Evolutionary conservation across 495 filamentous ascomycete species (phyloP).

Genomic region (Penicillium herquei): DNA sequence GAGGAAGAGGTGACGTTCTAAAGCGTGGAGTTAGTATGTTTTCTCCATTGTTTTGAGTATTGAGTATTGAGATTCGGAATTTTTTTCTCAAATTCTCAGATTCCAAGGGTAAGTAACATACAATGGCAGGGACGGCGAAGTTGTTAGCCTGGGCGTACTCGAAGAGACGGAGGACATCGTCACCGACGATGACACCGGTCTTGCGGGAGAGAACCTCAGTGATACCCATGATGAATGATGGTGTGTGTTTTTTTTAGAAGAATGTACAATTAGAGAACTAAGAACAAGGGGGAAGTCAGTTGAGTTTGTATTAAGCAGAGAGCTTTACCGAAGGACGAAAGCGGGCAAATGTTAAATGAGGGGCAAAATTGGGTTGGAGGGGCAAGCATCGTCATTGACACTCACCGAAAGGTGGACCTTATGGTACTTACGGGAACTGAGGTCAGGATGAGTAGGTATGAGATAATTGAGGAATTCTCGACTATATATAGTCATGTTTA

Average conservation of each 20-base stretch:
- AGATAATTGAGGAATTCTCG: not conserved
- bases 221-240: conserved; percentile 53
- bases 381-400: conserved; percentile 30
- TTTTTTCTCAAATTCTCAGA: too few relatives aligned
- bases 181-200: conserved; percentile 81
- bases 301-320: conserved; percentile 5
- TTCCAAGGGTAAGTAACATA: conserved; percentile 36
- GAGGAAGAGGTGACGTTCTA: conserved; percentile 88
- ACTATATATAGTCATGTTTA: not conserved
- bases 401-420: conserved; percentile 23
- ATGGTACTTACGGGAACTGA: conserved; percentile 16
- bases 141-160: conserved; percentile 78
- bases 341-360: conserved; percentile 25
- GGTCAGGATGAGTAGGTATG: conserved; percentile 25
- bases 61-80: too few relatives aligned
- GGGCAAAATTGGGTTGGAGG: conserved; percentile 18
- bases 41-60: not conserved
- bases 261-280: not conserved
- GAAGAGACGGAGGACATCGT: conserved; percentile 78
- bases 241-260: not conserved
- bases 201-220: conserved; percentile 69
- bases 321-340: conserved; percentile 28
- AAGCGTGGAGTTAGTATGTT: not conserved
- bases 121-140: conserved; percentile 90
- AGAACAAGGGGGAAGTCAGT: conserved; percentile 11